phyloP scores from a whole-genome alignment of 805 yeast genomes.

The Candida xiaguanensis region DNA sequence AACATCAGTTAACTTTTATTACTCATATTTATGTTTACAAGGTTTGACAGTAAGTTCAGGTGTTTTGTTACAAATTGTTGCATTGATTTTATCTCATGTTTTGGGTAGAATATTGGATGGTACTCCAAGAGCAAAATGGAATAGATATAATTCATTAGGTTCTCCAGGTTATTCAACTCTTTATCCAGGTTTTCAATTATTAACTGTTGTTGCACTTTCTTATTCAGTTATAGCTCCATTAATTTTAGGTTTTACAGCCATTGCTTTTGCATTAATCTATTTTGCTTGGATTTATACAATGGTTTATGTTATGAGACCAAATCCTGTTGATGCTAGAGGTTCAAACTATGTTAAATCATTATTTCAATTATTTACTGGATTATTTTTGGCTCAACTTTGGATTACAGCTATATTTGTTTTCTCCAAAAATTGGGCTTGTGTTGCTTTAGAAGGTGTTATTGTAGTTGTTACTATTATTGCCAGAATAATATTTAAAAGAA shows the following conservation, averaged over 20 bases:
- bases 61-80: constrained; percentile 68
- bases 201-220: constrained; percentile 67
- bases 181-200: constrained; percentile 74
- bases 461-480: constrained; percentile 54
- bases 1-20: constrained; percentile 86
- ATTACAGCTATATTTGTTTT: constrained; percentile 69
- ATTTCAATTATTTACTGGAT: constrained; percentile 67
- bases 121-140: constrained; percentile 94
- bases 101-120: constrained; percentile 70
- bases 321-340: constrained; percentile 61
- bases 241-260: constrained; percentile 60
- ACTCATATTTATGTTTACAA: constrained; percentile 74
- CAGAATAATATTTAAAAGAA: constrained; percentile 57
- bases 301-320: constrained; percentile 59
- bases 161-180: constrained; percentile 77
- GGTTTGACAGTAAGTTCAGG: constrained; percentile 81
- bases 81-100: constrained; percentile 65
- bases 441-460: constrained; percentile 63
- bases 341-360: constrained; percentile 69
- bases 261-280: constrained; percentile 55
- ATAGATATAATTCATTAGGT: constrained; percentile 58
- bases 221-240: constrained; percentile 81
- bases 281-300: constrained; percentile 61
- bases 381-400: constrained; percentile 70
- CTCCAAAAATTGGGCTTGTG: constrained; percentile 76